Evolutionary conservation across 2,329 filamentous ascomycete species (phyloP).

Genomic region (Ophiocordyceps camponoti-leonardi): DNA sequence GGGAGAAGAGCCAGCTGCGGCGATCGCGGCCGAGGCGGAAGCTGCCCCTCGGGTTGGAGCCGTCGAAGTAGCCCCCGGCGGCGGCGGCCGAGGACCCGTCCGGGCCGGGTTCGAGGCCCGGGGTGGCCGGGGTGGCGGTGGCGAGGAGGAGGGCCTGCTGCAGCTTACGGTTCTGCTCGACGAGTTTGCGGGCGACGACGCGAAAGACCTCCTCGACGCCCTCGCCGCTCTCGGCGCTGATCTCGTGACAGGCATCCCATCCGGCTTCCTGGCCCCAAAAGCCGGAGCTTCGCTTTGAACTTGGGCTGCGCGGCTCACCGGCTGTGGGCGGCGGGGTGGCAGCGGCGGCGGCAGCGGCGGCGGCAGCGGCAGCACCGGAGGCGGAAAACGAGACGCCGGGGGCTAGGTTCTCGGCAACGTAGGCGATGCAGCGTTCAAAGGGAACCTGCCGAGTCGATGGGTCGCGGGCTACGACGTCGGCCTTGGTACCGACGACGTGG

Average conservation of each 20-base stretch:
- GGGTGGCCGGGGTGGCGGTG: conserved; percentile 31
- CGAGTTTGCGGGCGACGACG: conserved; percentile 43
- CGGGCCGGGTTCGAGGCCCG: conserved; percentile 25
- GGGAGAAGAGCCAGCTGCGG: conserved; percentile 41
- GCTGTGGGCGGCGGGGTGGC: conserved; percentile 53
- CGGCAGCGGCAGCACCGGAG: too few relatives aligned
- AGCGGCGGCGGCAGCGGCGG: conserved; percentile 28
- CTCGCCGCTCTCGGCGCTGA: conserved; percentile 84
- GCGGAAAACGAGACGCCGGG: conserved; percentile 26
- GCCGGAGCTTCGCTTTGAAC: conserved; percentile 50
- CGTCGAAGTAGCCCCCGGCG: conserved; percentile 29
- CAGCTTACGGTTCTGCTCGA: conserved; percentile 47
- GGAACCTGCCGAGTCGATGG: conserved; percentile 66
- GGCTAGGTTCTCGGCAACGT: conserved; percentile 81
- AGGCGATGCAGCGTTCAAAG: conserved; percentile 90
- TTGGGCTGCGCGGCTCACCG: conserved; percentile 39
- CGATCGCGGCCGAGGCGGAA: conserved; percentile 41
- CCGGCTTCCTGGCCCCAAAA: conserved; percentile 88
- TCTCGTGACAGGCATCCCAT: conserved; percentile 96
- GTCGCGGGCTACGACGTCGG: conserved; percentile 76
- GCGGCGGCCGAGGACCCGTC: conserved; percentile 12
- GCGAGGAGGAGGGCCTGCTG: conserved; percentile 41
- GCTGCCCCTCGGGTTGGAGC: conserved; percentile 25
- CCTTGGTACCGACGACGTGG: conserved; percentile 90
- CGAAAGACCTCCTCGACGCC: conserved; percentile 94